Evolutionary conservation across 805 yeast genomes (phyloP), one percentile per base, ranked within the genome.

Genomic region (Wickerhamiella siamensis): DNA sequence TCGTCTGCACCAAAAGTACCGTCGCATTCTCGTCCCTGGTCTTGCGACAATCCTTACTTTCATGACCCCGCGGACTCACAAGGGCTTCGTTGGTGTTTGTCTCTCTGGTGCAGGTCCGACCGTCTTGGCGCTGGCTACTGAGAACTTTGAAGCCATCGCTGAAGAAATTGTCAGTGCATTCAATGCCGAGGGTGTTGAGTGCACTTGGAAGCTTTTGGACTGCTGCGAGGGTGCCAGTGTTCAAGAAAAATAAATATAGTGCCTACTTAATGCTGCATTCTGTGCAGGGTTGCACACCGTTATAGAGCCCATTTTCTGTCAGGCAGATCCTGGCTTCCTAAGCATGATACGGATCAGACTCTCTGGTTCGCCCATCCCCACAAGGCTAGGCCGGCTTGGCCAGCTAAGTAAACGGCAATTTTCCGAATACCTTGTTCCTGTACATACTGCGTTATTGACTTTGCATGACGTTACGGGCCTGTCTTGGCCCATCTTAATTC

Each of bases 91-190:
- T 44, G 98, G 98, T 40, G 83, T 91, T 52, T 91, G 98, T 59
- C 69, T 91, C 44, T 81, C 94, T 21, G 98, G 98, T 41, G 98
- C 98, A 5, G 98, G 98, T 6, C 98, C 98, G 43, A 91, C 98
- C 5, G 87, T 91, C 43, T 66, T 91, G 48, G 94, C 95, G 33
- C 70, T 91, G 48, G 97, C 98, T 4, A 86, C 95, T 3, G 79
- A 74, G 16, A 82, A 83, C 59, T 91, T 77, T 52, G 95, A 86
- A 5, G 69, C 65, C 10, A 86, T 91, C 52, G 95, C 98, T 5
- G 57, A 60, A 4, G 82, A 77, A 41, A 86, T 91, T 48, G 70
- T 84, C 39, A 62, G 63, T 42, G 70, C 83, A 44, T 87, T 91
- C 62, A 60, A 68, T 40, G 65, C 74, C 48, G 78, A 81, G 50